Base-by-base conservation (phyloP, 176 grass and related monocot species). In the Bolboschoenus planiculmis region DNA sequence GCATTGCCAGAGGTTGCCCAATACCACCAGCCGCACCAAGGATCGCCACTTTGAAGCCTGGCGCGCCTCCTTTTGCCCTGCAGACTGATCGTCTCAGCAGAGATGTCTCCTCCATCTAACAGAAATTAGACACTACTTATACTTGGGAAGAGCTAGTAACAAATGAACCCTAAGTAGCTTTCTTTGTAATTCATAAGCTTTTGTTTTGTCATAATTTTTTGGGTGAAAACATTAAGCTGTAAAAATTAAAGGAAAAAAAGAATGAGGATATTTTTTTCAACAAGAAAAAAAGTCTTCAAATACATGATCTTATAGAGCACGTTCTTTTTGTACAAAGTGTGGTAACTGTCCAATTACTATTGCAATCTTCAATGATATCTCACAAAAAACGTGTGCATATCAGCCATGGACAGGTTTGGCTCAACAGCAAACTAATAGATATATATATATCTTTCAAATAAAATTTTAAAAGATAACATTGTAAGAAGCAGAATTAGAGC, bases 1-100 rank as follows among this genome's bases (percentile, higher is more conserved):
- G 85, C 67, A 97, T 62, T 20, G 90, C 78, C 8, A 97, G 92
- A 1, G 94, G 90, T 85, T 97, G 94, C 5, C 94, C 94, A 0
- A 97, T 97, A 73, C 94, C 94, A 88, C 94, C 94, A 10, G 94
- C 84, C 3, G 94, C 92, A 14, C 92, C 94, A 47, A 94, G 83
- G 72, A 97, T 87, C 18, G 88, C 94, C 3, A 97, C 92, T 78
- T 92, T 97, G 70, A 97, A 97, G 39, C 94, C 92, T 23, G 94
- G 88, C 0, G 94, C 85, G 0, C 83, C 95, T 64, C 95, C 92
- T 91, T 97, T 97, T 10, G 95, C 90, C 7, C 92, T 88, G 83
- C 87, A 97, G 48, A 36, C 66, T 0, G 83, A 92, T 33, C 64
- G 88, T 13, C 65, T 86, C 3, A 94, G 48, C 43, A 89, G 73